Percentiles rank a stretch among this genome's conserved stretches.
These are phyloP conservation scores for Mycena citricolor DNA, from an alignment of 1,284 basidiomycete genomes.

Conservation along the genomic window DNA sequence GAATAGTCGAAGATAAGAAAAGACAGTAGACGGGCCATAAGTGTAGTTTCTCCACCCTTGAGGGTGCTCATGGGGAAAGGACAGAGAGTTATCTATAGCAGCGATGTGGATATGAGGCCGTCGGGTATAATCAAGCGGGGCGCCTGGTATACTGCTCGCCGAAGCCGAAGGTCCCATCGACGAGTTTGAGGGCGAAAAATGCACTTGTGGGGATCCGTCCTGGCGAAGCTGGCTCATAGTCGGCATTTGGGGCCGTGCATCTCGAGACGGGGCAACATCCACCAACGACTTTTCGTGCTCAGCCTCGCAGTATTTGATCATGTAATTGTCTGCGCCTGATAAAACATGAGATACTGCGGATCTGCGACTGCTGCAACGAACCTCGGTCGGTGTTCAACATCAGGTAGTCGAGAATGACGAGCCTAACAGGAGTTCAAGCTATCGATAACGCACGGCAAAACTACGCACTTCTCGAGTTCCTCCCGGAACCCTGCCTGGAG, in stretches of 20 bases:
- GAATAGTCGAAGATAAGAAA: not conserved
- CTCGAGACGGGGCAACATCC: conserved; percentile 73
- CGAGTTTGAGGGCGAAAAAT: conserved; percentile 43
- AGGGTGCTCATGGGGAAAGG: conserved; percentile 88
- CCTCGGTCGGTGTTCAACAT: conserved; percentile 86
- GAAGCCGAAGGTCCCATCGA: conserved; percentile 38
- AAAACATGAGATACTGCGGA: not conserved
- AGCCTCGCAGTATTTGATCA: conserved; percentile 84
- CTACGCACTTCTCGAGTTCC: conserved; percentile 79
- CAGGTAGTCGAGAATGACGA: conserved; percentile 85
- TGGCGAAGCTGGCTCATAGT: conserved; percentile 65
- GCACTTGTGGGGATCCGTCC: conserved; percentile 29
- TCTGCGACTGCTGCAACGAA: conserved; percentile 28
- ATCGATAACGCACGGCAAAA: not conserved
- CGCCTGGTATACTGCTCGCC: conserved; percentile 26
- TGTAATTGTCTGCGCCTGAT: conserved; percentile 71
- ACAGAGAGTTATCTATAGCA: conserved; percentile 93
- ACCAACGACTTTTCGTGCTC: conserved; percentile 72
- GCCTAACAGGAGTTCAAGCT: conserved; percentile 40
- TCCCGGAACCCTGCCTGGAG: conserved; percentile 81
- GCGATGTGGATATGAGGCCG: conserved; percentile 75
- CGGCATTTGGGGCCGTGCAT: conserved; percentile 63
- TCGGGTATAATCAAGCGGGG: conserved; percentile 64
- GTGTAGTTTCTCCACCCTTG: conserved; percentile 89
- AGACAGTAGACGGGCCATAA: conserved; percentile 71